phyloP scores from a whole-genome alignment of 306 rosid species.

The Ochetophila trinervis region DNA sequence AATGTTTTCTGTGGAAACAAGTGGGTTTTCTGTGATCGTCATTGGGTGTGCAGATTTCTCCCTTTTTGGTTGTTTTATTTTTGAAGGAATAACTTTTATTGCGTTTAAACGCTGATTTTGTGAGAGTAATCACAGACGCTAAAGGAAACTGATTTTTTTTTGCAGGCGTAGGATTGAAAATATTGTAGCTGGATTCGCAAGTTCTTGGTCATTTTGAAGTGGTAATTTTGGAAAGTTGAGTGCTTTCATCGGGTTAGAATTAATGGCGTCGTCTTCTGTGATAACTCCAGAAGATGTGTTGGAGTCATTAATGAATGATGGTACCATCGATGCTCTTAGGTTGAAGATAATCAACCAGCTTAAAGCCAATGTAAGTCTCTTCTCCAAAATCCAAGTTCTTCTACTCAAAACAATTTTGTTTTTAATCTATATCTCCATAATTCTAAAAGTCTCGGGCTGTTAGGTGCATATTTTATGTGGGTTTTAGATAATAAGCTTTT shows the following conservation, averaged over 20 bases:
- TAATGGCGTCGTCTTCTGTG: constrained; percentile 66
- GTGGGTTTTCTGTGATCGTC: too few species aligned
- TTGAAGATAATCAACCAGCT: constrained; percentile 98
- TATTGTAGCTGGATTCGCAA: not conserved
- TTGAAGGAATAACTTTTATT: too few species aligned
- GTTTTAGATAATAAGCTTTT: too few species aligned
- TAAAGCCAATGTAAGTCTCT: constrained; percentile 72
- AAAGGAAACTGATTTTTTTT: too few species aligned
- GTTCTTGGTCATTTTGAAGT: not conserved
- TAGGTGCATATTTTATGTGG: too few species aligned
- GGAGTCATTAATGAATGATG: constrained; percentile 89
- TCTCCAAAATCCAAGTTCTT: not conserved
- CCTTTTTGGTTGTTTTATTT: too few species aligned
- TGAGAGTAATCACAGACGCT: too few species aligned
- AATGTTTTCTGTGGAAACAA: too few species aligned
- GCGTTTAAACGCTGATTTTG: too few species aligned
- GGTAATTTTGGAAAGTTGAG: not conserved
- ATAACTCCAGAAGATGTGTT: constrained; percentile 82
- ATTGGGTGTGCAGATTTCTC: too few species aligned
- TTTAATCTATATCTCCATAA: not conserved
- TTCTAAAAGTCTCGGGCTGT: too few species aligned
- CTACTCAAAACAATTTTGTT: not conserved
- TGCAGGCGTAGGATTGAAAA: too few species aligned
- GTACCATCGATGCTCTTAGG: constrained; percentile 84
- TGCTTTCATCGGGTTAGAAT: not conserved